These are phyloP conservation scores for Botrytis byssoidea DNA, from an alignment of 2,329 filamentous ascomycete species.

Conservation along the genomic window DNA sequence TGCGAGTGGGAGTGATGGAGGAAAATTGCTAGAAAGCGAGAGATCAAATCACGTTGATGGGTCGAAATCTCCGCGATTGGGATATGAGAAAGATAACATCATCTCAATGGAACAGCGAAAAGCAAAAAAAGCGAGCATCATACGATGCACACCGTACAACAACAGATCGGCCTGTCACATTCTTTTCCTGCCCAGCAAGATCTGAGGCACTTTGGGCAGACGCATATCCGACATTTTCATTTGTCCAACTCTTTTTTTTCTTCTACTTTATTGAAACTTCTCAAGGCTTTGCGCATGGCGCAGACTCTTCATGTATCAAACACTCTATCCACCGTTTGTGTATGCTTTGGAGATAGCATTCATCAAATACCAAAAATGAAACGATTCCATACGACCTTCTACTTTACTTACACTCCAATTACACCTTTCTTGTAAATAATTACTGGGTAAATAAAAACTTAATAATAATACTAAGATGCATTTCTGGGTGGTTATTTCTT, in stretches of 20 bases:
- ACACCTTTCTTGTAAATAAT: slow-evolving; percentile 22
- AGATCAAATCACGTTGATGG: not conserved
- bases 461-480: slow-evolving; percentile 20
- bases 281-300: slow-evolving; percentile 27
- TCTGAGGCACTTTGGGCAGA: slow-evolving; percentile 21
- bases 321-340: slow-evolving; percentile 26
- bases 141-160: slow-evolving; percentile 22
- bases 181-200: slow-evolving; percentile 22
- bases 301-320: slow-evolving; percentile 33
- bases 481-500: not conserved
- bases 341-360: slow-evolving; percentile 22
- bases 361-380: slow-evolving; percentile 23
- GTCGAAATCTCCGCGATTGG: slow-evolving; percentile 6
- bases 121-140: slow-evolving; percentile 8
- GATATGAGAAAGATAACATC: not conserved
- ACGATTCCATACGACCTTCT: slow-evolving; percentile 22
- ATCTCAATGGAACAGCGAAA: not conserved
- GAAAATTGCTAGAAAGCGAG: slow-evolving; percentile 15
- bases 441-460: slow-evolving; percentile 23
- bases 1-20: slow-evolving; percentile 14
- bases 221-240: slow-evolving; percentile 31
- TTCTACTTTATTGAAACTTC: slow-evolving; percentile 22
- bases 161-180: slow-evolving; percentile 27
- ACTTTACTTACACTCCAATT: slow-evolving; percentile 13
- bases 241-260: slow-evolving; percentile 31